These are phyloP conservation scores for Claviceps citrina DNA, from an alignment of 2,329 filamentous ascomycete species.

Conservation along the genomic window DNA sequence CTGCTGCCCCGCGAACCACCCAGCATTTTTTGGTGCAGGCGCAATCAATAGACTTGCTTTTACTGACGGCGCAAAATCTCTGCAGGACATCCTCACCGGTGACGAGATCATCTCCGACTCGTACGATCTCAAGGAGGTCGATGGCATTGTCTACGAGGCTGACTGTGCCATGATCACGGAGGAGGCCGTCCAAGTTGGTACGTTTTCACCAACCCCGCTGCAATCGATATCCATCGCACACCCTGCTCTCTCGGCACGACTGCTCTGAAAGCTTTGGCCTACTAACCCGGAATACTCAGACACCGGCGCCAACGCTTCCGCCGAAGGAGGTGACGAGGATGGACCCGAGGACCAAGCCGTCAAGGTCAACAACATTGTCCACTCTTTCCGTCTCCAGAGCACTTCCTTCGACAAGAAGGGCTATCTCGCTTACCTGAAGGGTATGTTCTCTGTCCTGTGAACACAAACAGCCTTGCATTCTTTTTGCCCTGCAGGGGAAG, in stretches of 20 bases:
- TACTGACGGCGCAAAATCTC: slow-evolving; percentile 15
- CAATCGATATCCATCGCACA: too few relatives aligned
- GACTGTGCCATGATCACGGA: slow-evolving; percentile 83
- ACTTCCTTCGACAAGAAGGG: slow-evolving; percentile 76
- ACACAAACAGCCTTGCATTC: too few relatives aligned
- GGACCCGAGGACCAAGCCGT: slow-evolving; percentile 51
- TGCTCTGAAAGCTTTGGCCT: too few relatives aligned
- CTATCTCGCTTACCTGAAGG: slow-evolving; percentile 73
- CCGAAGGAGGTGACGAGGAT: slow-evolving; percentile 78
- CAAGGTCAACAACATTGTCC: slow-evolving; percentile 83
- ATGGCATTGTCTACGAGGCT: slow-evolving; percentile 72
- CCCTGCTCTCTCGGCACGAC: too few relatives aligned
- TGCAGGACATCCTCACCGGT: slow-evolving; percentile 70
- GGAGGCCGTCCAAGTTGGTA: slow-evolving; percentile 58
- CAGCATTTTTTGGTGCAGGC: not conserved
- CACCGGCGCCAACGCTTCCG: slow-evolving; percentile 91
- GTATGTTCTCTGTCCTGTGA: too few relatives aligned
- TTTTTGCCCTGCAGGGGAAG: too few relatives aligned
- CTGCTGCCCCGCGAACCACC: slow-evolving; percentile 7
- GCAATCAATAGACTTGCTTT: not conserved
- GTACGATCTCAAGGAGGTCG: slow-evolving; percentile 67
- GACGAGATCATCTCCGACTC: slow-evolving; percentile 98
- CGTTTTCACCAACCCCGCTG: slow-evolving; percentile 19
- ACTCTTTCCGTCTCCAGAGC: slow-evolving; percentile 76
- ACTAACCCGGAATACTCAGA: slow-evolving; percentile 32